These are phyloP conservation scores for Globisporangium nunn DNA, from an alignment of 352 stramenopile genomes.

Conservation along the genomic window DNA sequence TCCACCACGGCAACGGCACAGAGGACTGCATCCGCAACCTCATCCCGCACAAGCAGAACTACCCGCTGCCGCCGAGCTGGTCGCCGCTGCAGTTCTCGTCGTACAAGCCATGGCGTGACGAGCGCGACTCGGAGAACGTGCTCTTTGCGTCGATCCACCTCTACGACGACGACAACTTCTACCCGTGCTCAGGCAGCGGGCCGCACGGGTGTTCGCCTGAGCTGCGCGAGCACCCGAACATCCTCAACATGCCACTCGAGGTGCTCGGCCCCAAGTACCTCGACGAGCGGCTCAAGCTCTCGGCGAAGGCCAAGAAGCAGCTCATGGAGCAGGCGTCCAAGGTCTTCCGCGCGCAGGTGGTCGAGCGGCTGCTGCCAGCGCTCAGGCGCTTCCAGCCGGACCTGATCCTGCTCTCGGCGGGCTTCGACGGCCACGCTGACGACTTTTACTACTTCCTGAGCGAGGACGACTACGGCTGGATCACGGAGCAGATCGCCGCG, in stretches of 20 bases:
- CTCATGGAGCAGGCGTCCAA: conserved; percentile 45
- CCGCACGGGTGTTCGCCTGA: conserved; percentile 43
- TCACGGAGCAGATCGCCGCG: conserved; percentile 76
- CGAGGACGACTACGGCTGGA: conserved; percentile 83
- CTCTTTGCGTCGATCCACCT: conserved; percentile 62
- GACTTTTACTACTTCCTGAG: conserved; percentile 74
- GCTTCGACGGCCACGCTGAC: conserved; percentile 58
- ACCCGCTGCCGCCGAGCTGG: conserved; percentile 56
- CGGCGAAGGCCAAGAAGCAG: conserved; percentile 37
- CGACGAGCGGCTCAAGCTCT: conserved; percentile 50
- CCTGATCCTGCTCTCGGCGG: conserved; percentile 62
- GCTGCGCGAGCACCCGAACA: conserved; percentile 34
- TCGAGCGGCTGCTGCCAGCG: conserved; percentile 33
- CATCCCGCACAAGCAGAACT: conserved; percentile 51
- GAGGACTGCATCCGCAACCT: conserved; percentile 62
- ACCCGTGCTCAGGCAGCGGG: conserved; percentile 43
- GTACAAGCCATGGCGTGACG: conserved; percentile 66
- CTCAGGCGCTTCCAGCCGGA: conserved; percentile 44
- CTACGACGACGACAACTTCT: conserved; percentile 60
- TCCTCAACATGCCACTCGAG: conserved; percentile 49
- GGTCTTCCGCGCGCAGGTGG: conserved; percentile 37
- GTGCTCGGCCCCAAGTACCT: conserved; percentile 45
- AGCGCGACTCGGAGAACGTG: conserved; percentile 53
- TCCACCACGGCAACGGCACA: conserved; percentile 88
- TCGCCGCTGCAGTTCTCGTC: conserved; percentile 45